Base-by-base conservation (phyloP, 441 rosid genomes). In the Gossypium schwendimanii region DNA sequence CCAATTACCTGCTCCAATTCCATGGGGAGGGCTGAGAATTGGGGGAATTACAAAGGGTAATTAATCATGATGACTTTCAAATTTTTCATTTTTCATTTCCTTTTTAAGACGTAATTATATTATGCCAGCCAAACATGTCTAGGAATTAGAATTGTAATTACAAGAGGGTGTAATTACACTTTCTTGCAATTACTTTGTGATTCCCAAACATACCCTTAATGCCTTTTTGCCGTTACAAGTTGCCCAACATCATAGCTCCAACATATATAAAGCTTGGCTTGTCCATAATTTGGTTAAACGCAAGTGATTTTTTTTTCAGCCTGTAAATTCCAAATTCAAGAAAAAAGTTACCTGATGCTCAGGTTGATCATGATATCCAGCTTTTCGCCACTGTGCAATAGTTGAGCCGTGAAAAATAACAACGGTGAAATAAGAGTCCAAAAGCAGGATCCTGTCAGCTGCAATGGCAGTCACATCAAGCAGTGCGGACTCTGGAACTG, bases 371-470 rank as follows among this genome's bases (percentile, higher is more conserved):
- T 93, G 98, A 83, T 93, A 93, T 66, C 97, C 99, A 75, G 88
- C 88, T 83, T 95, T 95, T 52, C 96, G 84, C 99, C 99, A 95
- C 68, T 93, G 99, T 68, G 98, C 96, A 15, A 95, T 91, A 21
- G 93, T 88, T 74, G 91, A 82, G 26, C 99, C 99, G 70, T 95
- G 98, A 75, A 93, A 95, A 81, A 95, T 84, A 69, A 95, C 99
- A 52, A 88, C 75, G 7, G 91, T 87, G 77, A 95, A 93, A 84
- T 86, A 93, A 63, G 98, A 82, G 79, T 95, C 98, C 80, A 95
- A 78, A 78, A 95, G 85, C 69, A 93, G 90, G 76, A 93, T 91
- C 76, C 85, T 87, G 69, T 93, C 99, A 64, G 95, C 92, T 80
- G 95, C 84, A 78, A 95, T 89, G 81, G 98, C 89, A 77, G 92